Conservation (phyloP, 306 rosid species). For the Betula pendula region DNA sequence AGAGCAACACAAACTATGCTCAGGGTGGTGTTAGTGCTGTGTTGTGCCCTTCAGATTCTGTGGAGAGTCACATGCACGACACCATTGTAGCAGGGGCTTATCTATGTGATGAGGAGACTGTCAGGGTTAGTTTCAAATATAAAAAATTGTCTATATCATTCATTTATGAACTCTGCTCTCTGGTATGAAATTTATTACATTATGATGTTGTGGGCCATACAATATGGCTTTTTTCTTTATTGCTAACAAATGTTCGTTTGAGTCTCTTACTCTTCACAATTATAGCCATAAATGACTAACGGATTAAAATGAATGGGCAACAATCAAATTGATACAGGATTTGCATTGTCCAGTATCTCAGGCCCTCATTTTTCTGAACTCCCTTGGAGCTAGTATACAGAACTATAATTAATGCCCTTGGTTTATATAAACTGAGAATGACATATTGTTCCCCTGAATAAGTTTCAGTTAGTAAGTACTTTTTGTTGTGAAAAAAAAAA, state of each 20-base stretch:
- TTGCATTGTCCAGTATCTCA: not conserved
- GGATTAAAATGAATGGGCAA: not conserved
- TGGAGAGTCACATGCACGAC: slow-evolving; percentile 93
- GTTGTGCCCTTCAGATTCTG: slow-evolving; percentile 84
- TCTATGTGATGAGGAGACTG: slow-evolving; percentile 92
- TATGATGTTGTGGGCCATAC: not conserved
- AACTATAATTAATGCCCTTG: not conserved
- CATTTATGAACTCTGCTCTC: slow-evolving; percentile 13
- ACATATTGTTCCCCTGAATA: not conserved
- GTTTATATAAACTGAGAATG: not conserved
- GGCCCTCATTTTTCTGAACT: not conserved
- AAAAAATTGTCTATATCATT: not conserved
- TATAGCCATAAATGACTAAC: not conserved
- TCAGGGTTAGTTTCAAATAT: slow-evolving; percentile 59
- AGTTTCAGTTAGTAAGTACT: not conserved
- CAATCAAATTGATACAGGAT: not conserved
- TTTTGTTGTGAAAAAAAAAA: not conserved
- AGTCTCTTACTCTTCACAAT: slow-evolving; percentile 2
- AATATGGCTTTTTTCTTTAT: slow-evolving; percentile 8
- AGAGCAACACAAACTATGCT: slow-evolving; percentile 96
- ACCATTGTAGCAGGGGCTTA: slow-evolving; percentile 95
- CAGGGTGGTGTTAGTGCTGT: slow-evolving; percentile 99
- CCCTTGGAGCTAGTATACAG: not conserved
- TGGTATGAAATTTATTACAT: slow-evolving; percentile 11
- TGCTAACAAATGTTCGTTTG: slow-evolving; percentile 3